A percentile compares a stretch with the other conserved stretches of the same genome.
phyloP scores from a whole-genome alignment of 1,139 yeast species.

The Yamadazyma taylorii region DNA sequence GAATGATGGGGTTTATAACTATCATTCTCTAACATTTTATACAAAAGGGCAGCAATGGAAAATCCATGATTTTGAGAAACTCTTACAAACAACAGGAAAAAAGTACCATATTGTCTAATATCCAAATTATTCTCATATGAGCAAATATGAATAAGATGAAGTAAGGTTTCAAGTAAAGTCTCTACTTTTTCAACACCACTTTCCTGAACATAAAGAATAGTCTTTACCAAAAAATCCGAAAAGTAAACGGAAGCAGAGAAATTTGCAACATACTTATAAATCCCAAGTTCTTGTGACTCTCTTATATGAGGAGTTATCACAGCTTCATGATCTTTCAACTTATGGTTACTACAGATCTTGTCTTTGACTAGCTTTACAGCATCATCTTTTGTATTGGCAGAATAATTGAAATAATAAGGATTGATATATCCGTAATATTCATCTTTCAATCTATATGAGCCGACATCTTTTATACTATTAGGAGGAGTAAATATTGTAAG shows the following conservation, averaged over 20 bases:
- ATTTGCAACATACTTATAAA: conserved; percentile 34
- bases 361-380: conserved; percentile 60
- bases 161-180: conserved; percentile 52
- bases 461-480: conserved; percentile 60
- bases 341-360: conserved; percentile 26
- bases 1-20: conserved; percentile 44
- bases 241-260: conserved; percentile 55
- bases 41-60: conserved; percentile 48
- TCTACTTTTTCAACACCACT: conserved; percentile 49
- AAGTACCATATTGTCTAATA: conserved; percentile 28
- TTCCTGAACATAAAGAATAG: conserved; percentile 43
- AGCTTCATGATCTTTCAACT: conserved; percentile 37
- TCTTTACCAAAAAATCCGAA: conserved; percentile 49
- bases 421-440: conserved; percentile 58
- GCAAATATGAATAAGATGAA: conserved; percentile 71
- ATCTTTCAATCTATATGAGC: conserved; percentile 66
- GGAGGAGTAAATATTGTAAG: conserved; percentile 68
- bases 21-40: conserved; percentile 42
- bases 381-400: conserved; percentile 77
- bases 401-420: conserved; percentile 79
- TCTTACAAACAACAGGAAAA: conserved; percentile 35
- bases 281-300: conserved; percentile 30
- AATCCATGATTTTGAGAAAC: conserved; percentile 29
- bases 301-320: conserved; percentile 48
- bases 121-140: conserved; percentile 34